Base-by-base conservation (phyloP, 495 filamentous ascomycete genomes). In the Trichoderma erinaceum region DNA sequence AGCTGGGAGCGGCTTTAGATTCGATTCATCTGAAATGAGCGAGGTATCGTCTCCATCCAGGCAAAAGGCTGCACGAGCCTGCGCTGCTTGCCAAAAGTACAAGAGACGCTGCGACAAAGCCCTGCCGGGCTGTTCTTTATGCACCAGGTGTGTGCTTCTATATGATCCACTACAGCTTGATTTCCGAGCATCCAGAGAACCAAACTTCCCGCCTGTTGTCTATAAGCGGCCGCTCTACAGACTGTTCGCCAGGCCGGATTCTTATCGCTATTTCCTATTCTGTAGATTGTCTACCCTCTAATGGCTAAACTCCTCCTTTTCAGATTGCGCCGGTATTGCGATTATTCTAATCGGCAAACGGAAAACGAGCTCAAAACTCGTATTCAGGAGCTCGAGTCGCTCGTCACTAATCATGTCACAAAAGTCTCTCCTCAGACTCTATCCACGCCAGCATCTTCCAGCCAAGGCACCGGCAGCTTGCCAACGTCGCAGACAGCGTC, bases 121-220 rank as follows among this genome's bases (percentile, higher is more conserved):
- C 1, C 70, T 83, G 0, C 82, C 82, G 3, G 68, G 70, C 10
- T 84, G 82, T 70, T 68, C 72, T 6, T 70, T 82, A n/a, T 82
- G 80, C 68, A 68, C 64, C 66, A 69, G 81, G 56, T 61, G 35
- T 25, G 3, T 61, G 27, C 29, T 4, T n/a, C 2, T 80, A 82
- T 72, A 74, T 73, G 52, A 71, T 79, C 4, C 68, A 68, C 38
- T 83, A 81, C 70, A 81, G 81, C 67, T 83, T 83, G 73, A 18
- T 70, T 67, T n/a, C 41, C 65, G 52, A 8, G 23, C 68, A 15
- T 52, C 10, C 0, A 8, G 4, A 8, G 16, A 5, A 73, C 75
- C 65, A 66, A 70, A 1, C 13, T 70, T 10, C 80, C 81, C 25
- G 56, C 56, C 2, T 61, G 16, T 13, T 21, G 25, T 3, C n/a